Base-by-base conservation (phyloP, 805 yeast species). In the Spencermartinsiella europaea region DNA sequence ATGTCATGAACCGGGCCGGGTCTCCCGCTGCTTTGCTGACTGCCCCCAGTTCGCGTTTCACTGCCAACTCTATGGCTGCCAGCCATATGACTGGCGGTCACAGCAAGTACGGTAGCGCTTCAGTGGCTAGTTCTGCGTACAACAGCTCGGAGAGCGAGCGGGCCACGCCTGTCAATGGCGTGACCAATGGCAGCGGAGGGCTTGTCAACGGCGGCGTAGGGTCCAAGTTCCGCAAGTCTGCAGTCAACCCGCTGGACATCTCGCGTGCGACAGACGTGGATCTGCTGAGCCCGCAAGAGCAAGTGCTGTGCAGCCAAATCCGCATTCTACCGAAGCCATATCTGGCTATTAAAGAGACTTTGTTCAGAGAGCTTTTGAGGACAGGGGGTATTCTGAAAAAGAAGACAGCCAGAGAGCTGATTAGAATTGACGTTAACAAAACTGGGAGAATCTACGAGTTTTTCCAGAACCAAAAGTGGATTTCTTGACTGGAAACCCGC, bases 241-340 rank as follows among this genome's bases (percentile, higher is more conserved):
- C 52, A 14, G 58, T 63, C 21, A 60, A 61, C 37, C 69, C 70
- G 5, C 52, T 69, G 53, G 74, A 62, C 51, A 65, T 61, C 21
- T 57, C 70, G 16, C 84, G 80, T 54, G 82, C 95, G 0, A 77
- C 89, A 1, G 98, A 93, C 62, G 85, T 77, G 50, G 89, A 86
- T 35, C 67, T 93, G 47, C 69, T 93, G 41, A 83, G 95, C 1
- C 77, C 80, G n/a, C 96, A 87, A 46, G 99, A 93, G 62, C 91
- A 84, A 62, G 80, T 78, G 45, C 67, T 93, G 40, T 95, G 99
- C 67, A 74, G 90, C 3, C 84, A 80, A 41, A 71, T 95, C 51
- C 79, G 95, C 52, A 83, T 95, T 8, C 67, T 85, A 47, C 99
- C 99, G 14, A 91, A 93, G 63, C 95, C 98, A 2, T 93, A 91